A percentile compares a stretch with the other conserved stretches of the same genome.
Conservation (phyloP, 768 basidiomycete species). For the Lepiota subincarnata region DNA sequence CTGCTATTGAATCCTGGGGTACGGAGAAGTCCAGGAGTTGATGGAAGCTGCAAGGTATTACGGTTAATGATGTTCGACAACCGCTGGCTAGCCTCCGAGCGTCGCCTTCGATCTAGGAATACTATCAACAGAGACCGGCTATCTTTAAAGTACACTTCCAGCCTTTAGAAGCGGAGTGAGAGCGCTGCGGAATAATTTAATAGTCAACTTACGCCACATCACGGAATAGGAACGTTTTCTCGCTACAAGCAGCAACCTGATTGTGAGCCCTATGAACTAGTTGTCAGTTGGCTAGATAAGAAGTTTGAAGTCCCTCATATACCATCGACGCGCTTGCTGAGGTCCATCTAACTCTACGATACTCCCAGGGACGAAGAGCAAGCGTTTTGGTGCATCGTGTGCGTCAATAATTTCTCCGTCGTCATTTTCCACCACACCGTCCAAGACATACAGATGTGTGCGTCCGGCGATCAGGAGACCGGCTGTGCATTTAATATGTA, state of each 20-base stretch:
- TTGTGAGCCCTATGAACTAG: slow-evolving; percentile 58
- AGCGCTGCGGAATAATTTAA: neutral
- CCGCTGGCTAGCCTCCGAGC: slow-evolving; percentile 55
- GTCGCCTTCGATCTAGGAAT: slow-evolving; percentile 65
- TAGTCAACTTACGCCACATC: slow-evolving; percentile 73
- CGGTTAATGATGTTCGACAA: slow-evolving; percentile 46
- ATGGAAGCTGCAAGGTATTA: slow-evolving; percentile 32
- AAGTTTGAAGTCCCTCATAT: slow-evolving; percentile 15
- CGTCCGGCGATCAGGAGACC: slow-evolving; percentile 85
- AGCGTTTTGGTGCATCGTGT: slow-evolving; percentile 72
- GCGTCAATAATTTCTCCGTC: slow-evolving; percentile 88
- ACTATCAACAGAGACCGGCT: slow-evolving; percentile 83
- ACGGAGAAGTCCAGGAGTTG: slow-evolving; percentile 49
- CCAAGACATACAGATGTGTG: slow-evolving; percentile 84
- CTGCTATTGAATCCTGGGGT: slow-evolving; percentile 54
- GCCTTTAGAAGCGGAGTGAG: slow-evolving; percentile 32
- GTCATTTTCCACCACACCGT: slow-evolving; percentile 84
- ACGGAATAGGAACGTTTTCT: slow-evolving; percentile 83
- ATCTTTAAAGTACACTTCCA: slow-evolving; percentile 93
- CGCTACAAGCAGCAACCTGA: slow-evolving; percentile 73
- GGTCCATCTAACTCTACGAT: slow-evolving; percentile 76
- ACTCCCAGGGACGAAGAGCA: slow-evolving; percentile 84
- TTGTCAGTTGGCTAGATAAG: slow-evolving; percentile 2
- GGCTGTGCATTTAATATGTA: slow-evolving; percentile 39
- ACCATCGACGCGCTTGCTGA: slow-evolving; percentile 84